Evolutionary conservation across 352 stramenopile species (phyloP).

Genomic region (Phytophthora megakarya): DNA sequence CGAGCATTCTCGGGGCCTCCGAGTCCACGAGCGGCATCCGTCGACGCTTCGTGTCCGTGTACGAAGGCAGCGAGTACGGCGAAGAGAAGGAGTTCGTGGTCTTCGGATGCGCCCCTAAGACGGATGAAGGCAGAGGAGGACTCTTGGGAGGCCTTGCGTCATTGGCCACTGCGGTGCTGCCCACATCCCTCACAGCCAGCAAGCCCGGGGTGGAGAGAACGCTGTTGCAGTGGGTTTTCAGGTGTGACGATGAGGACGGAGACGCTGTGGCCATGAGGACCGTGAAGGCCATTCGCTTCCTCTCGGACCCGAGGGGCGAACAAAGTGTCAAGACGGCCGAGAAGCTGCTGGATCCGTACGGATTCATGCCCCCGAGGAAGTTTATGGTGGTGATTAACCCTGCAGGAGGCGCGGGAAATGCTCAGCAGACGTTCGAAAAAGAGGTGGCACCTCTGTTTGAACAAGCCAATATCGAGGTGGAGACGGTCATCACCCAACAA

Average conservation of each 20-base stretch:
- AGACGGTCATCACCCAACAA: conserved; percentile 55
- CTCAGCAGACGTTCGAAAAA: conserved; percentile 54
- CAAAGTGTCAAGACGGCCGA: conserved; percentile 25
- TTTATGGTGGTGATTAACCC: conserved; percentile 79
- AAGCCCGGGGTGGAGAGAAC: conserved; percentile 32
- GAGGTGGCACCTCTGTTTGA: conserved; percentile 59
- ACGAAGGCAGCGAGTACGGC: conserved; percentile 23
- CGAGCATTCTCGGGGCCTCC: conserved; percentile 46
- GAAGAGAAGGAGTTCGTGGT: conserved; percentile 43
- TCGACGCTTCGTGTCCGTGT: conserved; percentile 31
- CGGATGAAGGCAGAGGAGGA: conserved; percentile 11
- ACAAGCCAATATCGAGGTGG: conserved; percentile 60
- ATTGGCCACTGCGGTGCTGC: conserved; percentile 36
- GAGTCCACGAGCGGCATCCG: conserved; percentile 29
- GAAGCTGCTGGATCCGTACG: conserved; percentile 48
- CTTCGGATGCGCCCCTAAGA: conserved; percentile 38
- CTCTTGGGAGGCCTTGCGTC: conserved; percentile 22
- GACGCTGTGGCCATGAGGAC: conserved; percentile 34
- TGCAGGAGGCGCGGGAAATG: conserved; percentile 56
- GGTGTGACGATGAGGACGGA: conserved; percentile 36
- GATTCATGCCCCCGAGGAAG: conserved; percentile 30
- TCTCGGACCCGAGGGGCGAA: conserved; percentile 47
- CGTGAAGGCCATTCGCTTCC: conserved; percentile 48
- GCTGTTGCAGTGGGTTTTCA: conserved; percentile 58
- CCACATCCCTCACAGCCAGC: conserved; percentile 17